These are phyloP conservation scores for Pisolithus albus DNA, from an alignment of 768 basidiomycete genomes.

Conservation along the genomic window DNA sequence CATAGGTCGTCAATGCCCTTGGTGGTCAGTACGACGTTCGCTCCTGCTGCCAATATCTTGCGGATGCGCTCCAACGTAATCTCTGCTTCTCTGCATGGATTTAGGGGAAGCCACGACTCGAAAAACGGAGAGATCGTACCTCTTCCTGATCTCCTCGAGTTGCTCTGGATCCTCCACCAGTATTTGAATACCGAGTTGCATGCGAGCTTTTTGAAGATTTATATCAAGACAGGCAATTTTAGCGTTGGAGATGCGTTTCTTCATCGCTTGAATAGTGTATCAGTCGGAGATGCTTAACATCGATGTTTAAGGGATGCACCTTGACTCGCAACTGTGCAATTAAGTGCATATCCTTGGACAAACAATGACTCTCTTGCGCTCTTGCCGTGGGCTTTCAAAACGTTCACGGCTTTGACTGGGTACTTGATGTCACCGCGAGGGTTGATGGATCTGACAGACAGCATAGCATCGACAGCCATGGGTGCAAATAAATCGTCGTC, in stretches of 20 bases:
- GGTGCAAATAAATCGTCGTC: constrained; percentile 98
- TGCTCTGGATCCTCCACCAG: constrained; percentile 95
- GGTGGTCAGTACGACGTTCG: constrained; percentile 94
- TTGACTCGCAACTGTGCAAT: constrained; percentile 98
- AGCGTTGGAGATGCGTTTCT: constrained; percentile 84
- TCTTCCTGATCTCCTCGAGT: constrained; percentile 90
- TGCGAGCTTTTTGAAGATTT: constrained; percentile 91
- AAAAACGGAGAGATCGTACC: constrained; percentile 43
- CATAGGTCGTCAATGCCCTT: constrained; percentile 99
- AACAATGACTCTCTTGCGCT: constrained; percentile 93
- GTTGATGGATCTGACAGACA: constrained; percentile 92
- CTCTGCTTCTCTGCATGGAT: constrained; percentile 72
- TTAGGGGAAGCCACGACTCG: not conserved
- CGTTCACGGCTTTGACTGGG: constrained; percentile 98
- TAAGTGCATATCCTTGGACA: constrained; percentile 94
- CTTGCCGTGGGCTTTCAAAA: constrained; percentile 94
- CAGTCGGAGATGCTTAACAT: not conserved
- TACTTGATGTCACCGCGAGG: constrained; percentile 94
- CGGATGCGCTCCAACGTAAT: constrained; percentile 93
- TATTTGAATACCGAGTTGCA: constrained; percentile 98
- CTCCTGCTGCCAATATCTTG: constrained; percentile 92
- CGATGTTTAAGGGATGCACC: constrained; percentile 37
- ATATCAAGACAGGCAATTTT: constrained; percentile 99
- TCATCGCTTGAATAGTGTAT: constrained; percentile 68
- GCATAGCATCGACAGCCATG: constrained; percentile 98